A percentile compares a stretch with the other conserved stretches of the same genome.
These are phyloP conservation scores for Globisporangium nagaii DNA, from an alignment of 352 stramenopile species.

Conservation along the genomic window DNA sequence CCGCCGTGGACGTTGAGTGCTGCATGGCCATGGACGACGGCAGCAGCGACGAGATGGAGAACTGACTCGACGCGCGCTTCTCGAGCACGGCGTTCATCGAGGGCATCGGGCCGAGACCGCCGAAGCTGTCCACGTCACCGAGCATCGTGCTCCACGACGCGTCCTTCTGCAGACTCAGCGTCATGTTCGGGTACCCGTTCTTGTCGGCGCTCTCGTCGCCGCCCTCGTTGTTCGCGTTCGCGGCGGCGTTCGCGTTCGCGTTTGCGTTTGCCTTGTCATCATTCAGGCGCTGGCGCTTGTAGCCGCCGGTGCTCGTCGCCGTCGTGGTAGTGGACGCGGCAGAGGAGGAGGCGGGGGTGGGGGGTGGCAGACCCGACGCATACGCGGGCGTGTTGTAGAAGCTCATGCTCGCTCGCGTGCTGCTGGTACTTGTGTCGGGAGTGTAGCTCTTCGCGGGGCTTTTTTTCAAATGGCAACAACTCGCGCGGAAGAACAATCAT, in stretches of 20 bases:
- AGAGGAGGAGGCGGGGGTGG: background rate
- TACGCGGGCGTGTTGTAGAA: conserved; percentile 7
- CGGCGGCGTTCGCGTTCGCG: conserved; percentile 3
- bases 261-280: conserved; percentile 33
- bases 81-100: conserved; percentile 66
- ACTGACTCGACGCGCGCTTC: conserved; percentile 68
- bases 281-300: conserved; percentile 53
- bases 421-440: background rate
- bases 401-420: background rate
- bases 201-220: conserved; percentile 12
- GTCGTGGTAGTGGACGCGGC: background rate
- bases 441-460: conserved; percentile 9
- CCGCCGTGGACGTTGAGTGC: conserved; percentile 3
- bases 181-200: conserved; percentile 37
- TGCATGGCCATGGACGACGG: conserved; percentile 21
- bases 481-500: conserved; percentile 9
- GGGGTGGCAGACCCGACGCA: background rate
- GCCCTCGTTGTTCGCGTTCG: conserved; percentile 4
- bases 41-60: conserved; percentile 71
- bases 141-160: conserved; percentile 64
- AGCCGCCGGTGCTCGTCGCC: conserved; percentile 7
- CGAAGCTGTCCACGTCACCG: conserved; percentile 61
- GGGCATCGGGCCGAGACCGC: conserved; percentile 54
- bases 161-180: conserved; percentile 65
- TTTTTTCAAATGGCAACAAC: conserved; percentile 15